Evolutionary conservation across 441 rosid genomes (phyloP).

Genomic region (Breynia disticha): DNA sequence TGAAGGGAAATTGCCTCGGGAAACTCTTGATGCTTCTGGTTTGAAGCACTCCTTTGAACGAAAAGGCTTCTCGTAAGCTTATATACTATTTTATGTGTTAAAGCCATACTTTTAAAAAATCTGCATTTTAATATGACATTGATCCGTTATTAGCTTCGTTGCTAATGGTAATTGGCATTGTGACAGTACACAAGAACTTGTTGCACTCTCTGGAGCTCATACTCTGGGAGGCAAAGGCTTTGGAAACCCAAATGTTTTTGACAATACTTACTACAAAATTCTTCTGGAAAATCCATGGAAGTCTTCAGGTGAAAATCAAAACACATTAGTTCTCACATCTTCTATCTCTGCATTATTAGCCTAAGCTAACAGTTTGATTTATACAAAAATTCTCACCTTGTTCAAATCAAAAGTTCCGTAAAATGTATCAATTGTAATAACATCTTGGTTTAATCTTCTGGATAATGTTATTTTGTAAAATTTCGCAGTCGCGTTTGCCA

Average conservation of each 20-base stretch:
- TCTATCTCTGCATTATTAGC: background rate
- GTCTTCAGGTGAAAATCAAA: constrained; percentile 39
- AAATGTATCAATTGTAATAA: too few relatives aligned
- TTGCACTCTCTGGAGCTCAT: constrained; percentile 85
- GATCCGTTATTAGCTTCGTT: background rate
- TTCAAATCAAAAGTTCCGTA: too few relatives aligned
- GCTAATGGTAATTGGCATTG: background rate
- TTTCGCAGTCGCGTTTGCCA: background rate
- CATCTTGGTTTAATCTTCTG: too few relatives aligned
- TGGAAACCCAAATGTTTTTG: constrained; percentile 60
- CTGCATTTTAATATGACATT: background rate
- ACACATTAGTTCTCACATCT: background rate
- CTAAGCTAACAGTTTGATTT: background rate
- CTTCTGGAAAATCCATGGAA: constrained; percentile 80
- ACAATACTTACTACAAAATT: constrained; percentile 75
- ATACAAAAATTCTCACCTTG: too few relatives aligned
- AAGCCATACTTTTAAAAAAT: background rate
- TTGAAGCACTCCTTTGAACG: constrained; percentile 63
- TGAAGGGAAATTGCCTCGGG: constrained; percentile 75
- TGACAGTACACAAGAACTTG: constrained; percentile 64
- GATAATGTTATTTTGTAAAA: background rate
- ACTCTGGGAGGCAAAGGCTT: constrained; percentile 85
- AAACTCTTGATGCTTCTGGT: constrained; percentile 51
- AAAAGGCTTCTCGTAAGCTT: constrained; percentile 87
- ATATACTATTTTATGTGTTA: background rate